phyloP scores from a whole-genome alignment of 345 rosid genomes.

The Moricandia moricandioides region DNA sequence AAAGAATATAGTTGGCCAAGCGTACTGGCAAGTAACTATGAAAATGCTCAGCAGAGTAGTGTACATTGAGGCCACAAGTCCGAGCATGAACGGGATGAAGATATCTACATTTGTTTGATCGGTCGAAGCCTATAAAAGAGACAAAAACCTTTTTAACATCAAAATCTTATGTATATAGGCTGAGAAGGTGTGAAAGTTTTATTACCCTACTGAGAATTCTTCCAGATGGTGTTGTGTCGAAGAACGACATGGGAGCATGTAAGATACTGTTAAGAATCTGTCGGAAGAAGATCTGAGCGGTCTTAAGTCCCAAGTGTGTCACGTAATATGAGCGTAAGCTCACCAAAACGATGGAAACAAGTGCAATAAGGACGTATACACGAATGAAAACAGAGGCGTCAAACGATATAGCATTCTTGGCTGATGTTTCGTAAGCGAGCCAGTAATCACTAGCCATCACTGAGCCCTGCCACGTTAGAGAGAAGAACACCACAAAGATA shows the following conservation, averaged over 20 bases:
- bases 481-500: slow-evolving; percentile 50
- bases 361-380: slow-evolving; percentile 63
- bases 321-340: slow-evolving; percentile 49
- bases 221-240: slow-evolving; percentile 97
- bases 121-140: slow-evolving; percentile 66
- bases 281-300: slow-evolving; percentile 69
- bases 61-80: slow-evolving; percentile 61
- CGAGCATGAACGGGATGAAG: slow-evolving; percentile 63
- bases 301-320: slow-evolving; percentile 70
- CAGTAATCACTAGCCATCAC: slow-evolving; percentile 88
- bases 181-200: background rate
- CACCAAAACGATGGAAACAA: slow-evolving; percentile 52
- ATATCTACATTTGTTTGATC: slow-evolving; percentile 83
- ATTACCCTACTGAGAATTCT: slow-evolving; percentile 89
- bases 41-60: slow-evolving; percentile 71
- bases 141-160: background rate
- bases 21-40: slow-evolving; percentile 82
- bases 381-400: slow-evolving; percentile 55
- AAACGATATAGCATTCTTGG: slow-evolving; percentile 47
- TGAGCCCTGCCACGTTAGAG: slow-evolving; percentile 75
- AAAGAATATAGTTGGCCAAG: slow-evolving; percentile 89
- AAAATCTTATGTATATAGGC: background rate
- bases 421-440: slow-evolving; percentile 87
- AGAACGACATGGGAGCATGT: slow-evolving; percentile 98
- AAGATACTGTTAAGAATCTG: slow-evolving; percentile 78